Conservation (phyloP, 2,329 filamentous ascomycete genomes). For the Fusarium dimerum region DNA sequence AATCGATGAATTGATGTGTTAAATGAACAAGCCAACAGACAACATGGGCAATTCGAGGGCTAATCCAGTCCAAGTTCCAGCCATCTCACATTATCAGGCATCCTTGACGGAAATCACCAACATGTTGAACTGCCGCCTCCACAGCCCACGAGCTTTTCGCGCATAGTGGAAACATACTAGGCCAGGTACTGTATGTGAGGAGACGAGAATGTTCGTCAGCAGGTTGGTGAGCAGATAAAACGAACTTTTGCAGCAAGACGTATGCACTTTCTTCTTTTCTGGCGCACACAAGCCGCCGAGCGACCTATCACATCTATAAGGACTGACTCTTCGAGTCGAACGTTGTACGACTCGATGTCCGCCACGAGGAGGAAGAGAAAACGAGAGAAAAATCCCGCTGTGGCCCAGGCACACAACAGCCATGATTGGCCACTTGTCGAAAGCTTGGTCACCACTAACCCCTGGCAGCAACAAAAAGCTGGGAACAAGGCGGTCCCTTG, state of each 20-base stretch:
- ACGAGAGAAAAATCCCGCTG: conserved; percentile 3
- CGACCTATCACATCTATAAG: not conserved
- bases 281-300: not conserved
- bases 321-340: not conserved
- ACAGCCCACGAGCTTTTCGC: not conserved
- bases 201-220: no score
- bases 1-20: not conserved
- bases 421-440: conserved; percentile 30
- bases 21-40: not conserved
- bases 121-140: not conserved
- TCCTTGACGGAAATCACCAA: not conserved
- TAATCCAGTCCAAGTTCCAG: not conserved
- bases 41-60: not conserved
- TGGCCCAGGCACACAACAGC: conserved; percentile 26
- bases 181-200: no score
- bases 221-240: no score
- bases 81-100: not conserved
- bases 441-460: conserved; percentile 17
- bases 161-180: no score
- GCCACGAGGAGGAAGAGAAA: no score
- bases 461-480: conserved; percentile 28
- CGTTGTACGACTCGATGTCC: not conserved
- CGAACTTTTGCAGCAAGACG: no score
- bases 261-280: not conserved
- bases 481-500: conserved; percentile 25